Evolutionary conservation across 192 early-diverging fungal species (phyloP).

Genomic region (Allomyces macrogynus): DNA sequence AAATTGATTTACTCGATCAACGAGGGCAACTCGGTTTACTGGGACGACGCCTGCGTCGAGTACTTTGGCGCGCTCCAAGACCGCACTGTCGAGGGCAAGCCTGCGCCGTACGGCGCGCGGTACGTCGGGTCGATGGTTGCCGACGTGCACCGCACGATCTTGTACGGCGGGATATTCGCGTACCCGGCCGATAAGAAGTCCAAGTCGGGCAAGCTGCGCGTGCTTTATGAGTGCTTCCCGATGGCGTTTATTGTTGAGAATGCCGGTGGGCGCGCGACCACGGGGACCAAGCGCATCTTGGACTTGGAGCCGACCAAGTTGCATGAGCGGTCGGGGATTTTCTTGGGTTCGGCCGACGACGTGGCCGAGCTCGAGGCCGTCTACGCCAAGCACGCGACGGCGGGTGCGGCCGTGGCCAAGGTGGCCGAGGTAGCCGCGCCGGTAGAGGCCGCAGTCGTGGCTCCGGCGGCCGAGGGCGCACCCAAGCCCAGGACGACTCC

Average conservation of each 20-base stretch:
- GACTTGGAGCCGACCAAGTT: constrained; percentile 70
- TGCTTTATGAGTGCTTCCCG: constrained; percentile 95
- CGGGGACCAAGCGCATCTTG: constrained; percentile 58
- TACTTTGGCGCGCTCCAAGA: constrained; percentile 84
- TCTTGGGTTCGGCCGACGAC: constrained; percentile 75
- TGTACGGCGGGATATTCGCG: constrained; percentile 78
- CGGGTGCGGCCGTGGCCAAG: no score
- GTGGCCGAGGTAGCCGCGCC: no score
- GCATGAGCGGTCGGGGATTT: constrained; percentile 77
- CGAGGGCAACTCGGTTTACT: constrained; percentile 86
- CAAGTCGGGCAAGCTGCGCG: constrained; percentile 74
- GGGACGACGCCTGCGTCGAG: constrained; percentile 61
- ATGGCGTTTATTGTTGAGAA: constrained; percentile 89
- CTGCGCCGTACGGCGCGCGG: constrained; percentile 51
- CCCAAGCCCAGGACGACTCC: no score
- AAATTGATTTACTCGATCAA: constrained; percentile 94
- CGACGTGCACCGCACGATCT: constrained; percentile 85
- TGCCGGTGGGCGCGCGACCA: constrained; percentile 78
- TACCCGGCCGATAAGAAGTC: constrained; percentile 64
- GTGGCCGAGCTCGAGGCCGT: constrained; percentile 63
- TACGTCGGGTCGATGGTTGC: constrained; percentile 98
- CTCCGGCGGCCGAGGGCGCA: no score
- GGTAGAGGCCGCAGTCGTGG: no score
- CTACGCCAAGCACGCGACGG: constrained; percentile 29
- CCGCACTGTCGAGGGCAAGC: constrained; percentile 28